Conservation (phyloP, 2,329 filamentous ascomycete species). For the Colletotrichum sp. region DNA sequence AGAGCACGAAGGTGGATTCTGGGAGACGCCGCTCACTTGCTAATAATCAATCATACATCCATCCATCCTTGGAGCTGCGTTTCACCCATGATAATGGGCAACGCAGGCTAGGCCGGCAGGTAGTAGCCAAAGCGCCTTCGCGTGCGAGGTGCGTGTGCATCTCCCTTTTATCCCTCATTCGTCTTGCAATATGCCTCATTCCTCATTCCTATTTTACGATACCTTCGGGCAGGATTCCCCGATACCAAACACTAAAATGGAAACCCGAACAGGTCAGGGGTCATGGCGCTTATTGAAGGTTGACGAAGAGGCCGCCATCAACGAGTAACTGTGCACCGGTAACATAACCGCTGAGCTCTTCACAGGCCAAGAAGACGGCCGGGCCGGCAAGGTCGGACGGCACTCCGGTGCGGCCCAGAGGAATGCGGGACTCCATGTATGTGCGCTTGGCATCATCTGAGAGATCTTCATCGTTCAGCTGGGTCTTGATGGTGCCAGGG, state of each 20-base stretch:
- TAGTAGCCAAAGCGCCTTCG: background rate
- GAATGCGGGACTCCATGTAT: conserved; percentile 85
- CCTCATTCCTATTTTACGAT: background rate
- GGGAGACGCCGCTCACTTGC: background rate
- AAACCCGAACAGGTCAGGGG: background rate
- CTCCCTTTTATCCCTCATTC: background rate
- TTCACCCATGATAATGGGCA: conserved; percentile 2
- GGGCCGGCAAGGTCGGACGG: conserved; percentile 81
- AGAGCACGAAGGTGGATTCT: conserved; percentile 2
- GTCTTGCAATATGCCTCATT: background rate
- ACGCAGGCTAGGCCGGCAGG: background rate
- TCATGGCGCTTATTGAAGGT: conserved; percentile 67
- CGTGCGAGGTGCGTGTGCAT: background rate
- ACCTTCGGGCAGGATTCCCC: background rate
- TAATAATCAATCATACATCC: conserved; percentile 14
- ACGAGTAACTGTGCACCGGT: conserved; percentile 85
- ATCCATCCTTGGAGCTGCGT: conserved; percentile 4
- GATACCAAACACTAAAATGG: background rate
- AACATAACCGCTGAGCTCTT: conserved; percentile 79
- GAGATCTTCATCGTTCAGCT: conserved; percentile 84
- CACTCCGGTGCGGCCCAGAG: conserved; percentile 75
- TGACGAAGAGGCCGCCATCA: conserved; percentile 89
- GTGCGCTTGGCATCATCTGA: conserved; percentile 71
- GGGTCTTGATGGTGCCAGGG: conserved; percentile 83
- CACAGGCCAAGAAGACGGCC: conserved; percentile 83